phyloP scores from a whole-genome alignment of 2,329 filamentous ascomycete species.

The Macrophomina pseudophaseolina region DNA sequence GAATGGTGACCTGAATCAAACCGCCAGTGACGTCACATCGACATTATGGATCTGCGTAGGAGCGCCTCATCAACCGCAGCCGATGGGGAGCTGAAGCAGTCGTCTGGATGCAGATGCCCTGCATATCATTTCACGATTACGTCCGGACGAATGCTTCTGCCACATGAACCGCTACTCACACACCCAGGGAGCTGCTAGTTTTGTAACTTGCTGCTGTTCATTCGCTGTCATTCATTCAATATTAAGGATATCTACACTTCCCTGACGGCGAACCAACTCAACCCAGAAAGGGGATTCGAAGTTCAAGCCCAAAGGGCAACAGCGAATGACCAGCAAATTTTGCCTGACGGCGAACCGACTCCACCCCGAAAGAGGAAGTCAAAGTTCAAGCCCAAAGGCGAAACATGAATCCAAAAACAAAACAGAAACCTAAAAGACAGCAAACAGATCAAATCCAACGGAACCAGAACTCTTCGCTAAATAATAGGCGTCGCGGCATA shows the following conservation, averaged over 20 bases:
- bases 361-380: background rate
- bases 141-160: too few species aligned
- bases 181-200: too few species aligned
- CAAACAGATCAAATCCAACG: background rate
- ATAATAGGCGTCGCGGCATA: background rate
- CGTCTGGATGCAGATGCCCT: background rate
- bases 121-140: too few species aligned
- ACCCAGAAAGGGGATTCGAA: background rate
- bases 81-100: background rate
- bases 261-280: constrained; percentile 7
- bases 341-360: background rate
- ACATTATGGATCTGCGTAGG: background rate
- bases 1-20: constrained; percentile 4
- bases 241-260: background rate
- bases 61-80: background rate
- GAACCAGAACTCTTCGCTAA: too few species aligned
- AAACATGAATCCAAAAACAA: background rate
- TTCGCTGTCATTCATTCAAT: too few species aligned
- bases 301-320: background rate
- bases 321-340: background rate
- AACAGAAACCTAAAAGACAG: background rate
- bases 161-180: too few species aligned
- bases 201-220: too few species aligned
- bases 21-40: constrained; percentile 8
- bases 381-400: background rate